Percentiles rank a stretch among this genome's conserved stretches.
These are phyloP conservation scores for Arthrobotrys megalospora DNA, from an alignment of 2,329 filamentous ascomycete species.

Conservation along the genomic window DNA sequence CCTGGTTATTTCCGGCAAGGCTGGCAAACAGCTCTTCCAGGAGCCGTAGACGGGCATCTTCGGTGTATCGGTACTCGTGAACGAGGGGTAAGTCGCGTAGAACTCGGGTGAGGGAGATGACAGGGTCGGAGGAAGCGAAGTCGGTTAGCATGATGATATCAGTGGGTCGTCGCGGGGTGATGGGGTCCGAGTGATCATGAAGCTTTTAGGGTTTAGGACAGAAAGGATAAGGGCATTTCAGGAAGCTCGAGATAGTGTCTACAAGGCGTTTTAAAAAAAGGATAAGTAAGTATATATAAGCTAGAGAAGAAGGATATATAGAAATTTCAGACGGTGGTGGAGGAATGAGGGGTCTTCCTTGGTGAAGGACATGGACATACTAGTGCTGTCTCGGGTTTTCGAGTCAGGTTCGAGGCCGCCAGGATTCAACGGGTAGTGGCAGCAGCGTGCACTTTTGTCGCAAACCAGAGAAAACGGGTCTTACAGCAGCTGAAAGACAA, in stretches of 20 bases:
- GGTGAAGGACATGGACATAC: constrained; percentile 22
- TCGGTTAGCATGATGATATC: constrained; percentile 54
- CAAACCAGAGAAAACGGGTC: constrained; percentile 5
- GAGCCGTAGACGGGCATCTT: constrained; percentile 79
- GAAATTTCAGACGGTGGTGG: neutral
- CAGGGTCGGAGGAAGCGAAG: constrained; percentile 60
- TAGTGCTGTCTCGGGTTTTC: constrained; percentile 21
- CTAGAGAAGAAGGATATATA: constrained; percentile 1
- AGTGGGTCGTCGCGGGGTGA: constrained; percentile 20
- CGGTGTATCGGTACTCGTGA: constrained; percentile 82
- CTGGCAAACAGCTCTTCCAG: constrained; percentile 87
- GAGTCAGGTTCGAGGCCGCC: constrained; percentile 37
- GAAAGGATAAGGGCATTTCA: constrained; percentile 40
- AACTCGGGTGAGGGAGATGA: constrained; percentile 67
- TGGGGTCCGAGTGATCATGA: constrained; percentile 27
- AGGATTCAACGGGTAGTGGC: constrained; percentile 39
- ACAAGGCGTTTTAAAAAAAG: constrained; percentile 1
- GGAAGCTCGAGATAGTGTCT: constrained; percentile 20
- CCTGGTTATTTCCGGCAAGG: constrained; percentile 80
- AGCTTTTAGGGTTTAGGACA: constrained; percentile 23
- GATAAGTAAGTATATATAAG: neutral
- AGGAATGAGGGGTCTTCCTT: constrained; percentile 10
- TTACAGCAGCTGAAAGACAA: constrained; percentile 3
- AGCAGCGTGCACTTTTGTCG: constrained; percentile 51
- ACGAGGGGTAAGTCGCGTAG: constrained; percentile 82